phyloP scores from a whole-genome alignment of 208 protist species.

The Trypanosoma mega region DNA sequence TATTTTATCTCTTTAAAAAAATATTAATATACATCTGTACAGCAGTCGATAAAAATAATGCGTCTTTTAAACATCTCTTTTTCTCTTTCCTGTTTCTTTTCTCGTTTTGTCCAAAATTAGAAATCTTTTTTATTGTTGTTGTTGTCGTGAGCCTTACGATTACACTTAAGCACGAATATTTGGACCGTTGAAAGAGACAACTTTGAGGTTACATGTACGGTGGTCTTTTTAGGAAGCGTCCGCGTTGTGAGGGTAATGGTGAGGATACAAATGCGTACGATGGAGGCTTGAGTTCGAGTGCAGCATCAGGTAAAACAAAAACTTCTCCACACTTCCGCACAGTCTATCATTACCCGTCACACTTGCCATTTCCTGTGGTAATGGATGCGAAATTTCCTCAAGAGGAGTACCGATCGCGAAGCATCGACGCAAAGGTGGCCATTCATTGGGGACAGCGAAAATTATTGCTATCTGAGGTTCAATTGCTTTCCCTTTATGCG shows the following conservation, averaged over 20 bases:
- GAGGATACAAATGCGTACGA: background rate
- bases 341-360: constrained; percentile 83
- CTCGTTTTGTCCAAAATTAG: too few species aligned
- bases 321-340: constrained; percentile 8
- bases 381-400: constrained; percentile 69
- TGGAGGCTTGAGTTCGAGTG: too few species aligned
- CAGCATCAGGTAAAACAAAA: background rate
- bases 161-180: background rate
- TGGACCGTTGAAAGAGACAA: background rate
- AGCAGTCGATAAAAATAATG: background rate
- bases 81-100: constrained; percentile 23
- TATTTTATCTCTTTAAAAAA: constrained; percentile 20
- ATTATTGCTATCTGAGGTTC: constrained; percentile 94
- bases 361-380: constrained; percentile 63
- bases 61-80: constrained; percentile 3
- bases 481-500: constrained; percentile 90
- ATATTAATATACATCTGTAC: background rate
- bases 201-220: constrained; percentile 26
- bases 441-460: constrained; percentile 97
- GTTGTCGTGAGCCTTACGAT: background rate
- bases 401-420: constrained; percentile 83
- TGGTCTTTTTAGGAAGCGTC: constrained; percentile 33
- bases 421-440: constrained; percentile 82
- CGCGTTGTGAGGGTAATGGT: constrained; percentile 13
- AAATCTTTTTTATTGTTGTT: background rate